These are phyloP conservation scores for Teratosphaeria viscida DNA, from an alignment of 2,329 filamentous ascomycete genomes.

Conservation along the genomic window DNA sequence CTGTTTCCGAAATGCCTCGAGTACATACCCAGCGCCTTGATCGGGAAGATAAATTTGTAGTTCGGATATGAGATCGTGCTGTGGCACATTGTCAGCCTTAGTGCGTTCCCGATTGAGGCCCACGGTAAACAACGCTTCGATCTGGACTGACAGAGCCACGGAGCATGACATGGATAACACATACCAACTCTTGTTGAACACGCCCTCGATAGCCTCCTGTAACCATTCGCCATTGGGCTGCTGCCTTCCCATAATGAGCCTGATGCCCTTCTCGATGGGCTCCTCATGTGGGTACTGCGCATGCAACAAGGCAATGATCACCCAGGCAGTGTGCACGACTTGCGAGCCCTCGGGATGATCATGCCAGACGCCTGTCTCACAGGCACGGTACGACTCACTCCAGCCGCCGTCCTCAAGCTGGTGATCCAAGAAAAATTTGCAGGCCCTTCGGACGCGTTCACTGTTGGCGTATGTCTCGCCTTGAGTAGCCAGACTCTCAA, in stretches of 20 bases:
- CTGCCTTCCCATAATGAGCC: constrained; percentile 75
- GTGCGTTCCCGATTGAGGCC: not conserved
- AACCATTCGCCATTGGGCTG: constrained; percentile 85
- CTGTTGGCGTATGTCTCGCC: constrained; percentile 75
- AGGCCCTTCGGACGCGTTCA: constrained; percentile 59
- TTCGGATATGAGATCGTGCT: constrained; percentile 98
- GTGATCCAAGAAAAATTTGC: constrained; percentile 73
- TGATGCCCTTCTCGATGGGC: constrained; percentile 62
- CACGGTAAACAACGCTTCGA: not conserved
- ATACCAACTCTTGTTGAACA: constrained; percentile 94
- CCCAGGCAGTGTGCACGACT: constrained; percentile 93
- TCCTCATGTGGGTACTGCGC: constrained; percentile 68
- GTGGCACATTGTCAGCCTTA: constrained; percentile 10
- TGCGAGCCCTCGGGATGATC: constrained; percentile 67
- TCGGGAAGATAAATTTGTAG: constrained; percentile 94
- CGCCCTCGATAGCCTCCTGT: constrained; percentile 91
- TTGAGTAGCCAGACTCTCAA: constrained; percentile 71
- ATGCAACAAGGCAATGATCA: constrained; percentile 65
- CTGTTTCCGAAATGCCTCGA: constrained; percentile 43
- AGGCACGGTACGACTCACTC: constrained; percentile 88
- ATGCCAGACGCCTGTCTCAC: constrained; percentile 63
- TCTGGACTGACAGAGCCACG: not conserved
- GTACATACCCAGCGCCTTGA: constrained; percentile 90
- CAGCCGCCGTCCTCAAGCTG: constrained; percentile 87
- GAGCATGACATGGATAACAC: constrained; percentile 21